Conservation (phyloP, 257 asterid genomes). For the Solanum clarkiae region DNA sequence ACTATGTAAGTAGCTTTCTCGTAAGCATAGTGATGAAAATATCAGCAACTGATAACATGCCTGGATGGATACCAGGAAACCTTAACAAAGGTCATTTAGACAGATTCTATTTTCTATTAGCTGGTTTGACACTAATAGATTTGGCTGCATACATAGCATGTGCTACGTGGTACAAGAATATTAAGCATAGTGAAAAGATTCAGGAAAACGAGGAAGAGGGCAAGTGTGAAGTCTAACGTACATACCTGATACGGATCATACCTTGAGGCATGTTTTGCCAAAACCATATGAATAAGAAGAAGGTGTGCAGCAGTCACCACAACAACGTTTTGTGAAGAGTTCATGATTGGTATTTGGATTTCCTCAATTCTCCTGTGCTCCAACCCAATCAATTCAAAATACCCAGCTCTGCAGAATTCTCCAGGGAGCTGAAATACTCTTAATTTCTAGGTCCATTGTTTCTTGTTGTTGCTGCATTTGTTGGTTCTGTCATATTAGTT, state of each 20-base stretch:
- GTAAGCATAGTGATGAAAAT: slow-evolving; percentile 78
- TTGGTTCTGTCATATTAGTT: background rate
- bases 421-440: background rate
- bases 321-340: background rate
- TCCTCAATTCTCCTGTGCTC: background rate
- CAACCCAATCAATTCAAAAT: background rate
- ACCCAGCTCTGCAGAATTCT: background rate
- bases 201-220: slow-evolving; percentile 14
- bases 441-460: background rate
- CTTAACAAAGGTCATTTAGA: slow-evolving; percentile 84
- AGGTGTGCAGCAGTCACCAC: background rate
- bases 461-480: background rate
- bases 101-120: slow-evolving; percentile 69
- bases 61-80: slow-evolving; percentile 93
- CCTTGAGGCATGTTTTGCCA: background rate
- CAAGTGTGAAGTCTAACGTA: slow-evolving; percentile 20
- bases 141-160: slow-evolving; percentile 45
- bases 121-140: slow-evolving; percentile 57
- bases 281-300: background rate
- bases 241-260: background rate
- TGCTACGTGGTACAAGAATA: slow-evolving; percentile 64
- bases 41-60: slow-evolving; percentile 55
- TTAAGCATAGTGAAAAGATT: slow-evolving; percentile 38
- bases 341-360: background rate
- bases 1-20: slow-evolving; percentile 72